phyloP scores from a whole-genome alignment of 345 rosid genomes.

The Salix udensis region DNA sequence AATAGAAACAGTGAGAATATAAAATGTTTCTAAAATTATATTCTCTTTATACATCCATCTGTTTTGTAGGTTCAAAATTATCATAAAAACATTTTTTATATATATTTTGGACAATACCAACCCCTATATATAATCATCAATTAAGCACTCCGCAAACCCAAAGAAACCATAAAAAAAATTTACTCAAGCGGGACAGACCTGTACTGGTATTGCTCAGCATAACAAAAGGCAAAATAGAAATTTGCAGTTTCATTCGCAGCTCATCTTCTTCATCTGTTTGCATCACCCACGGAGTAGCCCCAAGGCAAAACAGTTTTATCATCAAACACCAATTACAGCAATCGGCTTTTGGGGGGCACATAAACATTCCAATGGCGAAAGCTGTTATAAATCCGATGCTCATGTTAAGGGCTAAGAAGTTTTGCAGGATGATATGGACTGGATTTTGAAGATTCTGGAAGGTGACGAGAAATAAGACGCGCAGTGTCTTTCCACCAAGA shows the following conservation, averaged over 20 bases:
- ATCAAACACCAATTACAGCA: not conserved
- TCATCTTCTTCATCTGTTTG: not conserved
- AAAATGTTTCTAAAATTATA: too few relatives aligned
- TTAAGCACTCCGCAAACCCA: too few relatives aligned
- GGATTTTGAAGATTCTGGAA: slow-evolving; percentile 28
- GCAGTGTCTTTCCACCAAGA: slow-evolving; percentile 84
- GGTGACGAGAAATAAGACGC: slow-evolving; percentile 37
- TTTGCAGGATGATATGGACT: slow-evolving; percentile 3
- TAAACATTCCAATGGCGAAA: slow-evolving; percentile 4
- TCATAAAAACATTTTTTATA: too few relatives aligned
- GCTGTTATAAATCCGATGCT: slow-evolving; percentile 3
- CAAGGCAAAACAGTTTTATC: not conserved
- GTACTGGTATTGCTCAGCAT: not conserved
- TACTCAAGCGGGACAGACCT: not conserved
- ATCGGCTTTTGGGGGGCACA: not conserved
- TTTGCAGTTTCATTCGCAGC: not conserved
- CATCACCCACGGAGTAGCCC: not conserved
- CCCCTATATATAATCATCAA: too few relatives aligned
- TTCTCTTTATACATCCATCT: too few relatives aligned
- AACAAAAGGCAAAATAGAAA: not conserved
- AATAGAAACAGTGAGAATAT: too few relatives aligned
- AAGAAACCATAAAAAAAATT: too few relatives aligned
- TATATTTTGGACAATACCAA: too few relatives aligned
- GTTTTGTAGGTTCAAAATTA: too few relatives aligned
- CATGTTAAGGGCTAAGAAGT: slow-evolving; percentile 5